These are phyloP conservation scores for Xerocomus spinulosus DNA, from an alignment of 768 basidiomycete species.

Conservation along the genomic window DNA sequence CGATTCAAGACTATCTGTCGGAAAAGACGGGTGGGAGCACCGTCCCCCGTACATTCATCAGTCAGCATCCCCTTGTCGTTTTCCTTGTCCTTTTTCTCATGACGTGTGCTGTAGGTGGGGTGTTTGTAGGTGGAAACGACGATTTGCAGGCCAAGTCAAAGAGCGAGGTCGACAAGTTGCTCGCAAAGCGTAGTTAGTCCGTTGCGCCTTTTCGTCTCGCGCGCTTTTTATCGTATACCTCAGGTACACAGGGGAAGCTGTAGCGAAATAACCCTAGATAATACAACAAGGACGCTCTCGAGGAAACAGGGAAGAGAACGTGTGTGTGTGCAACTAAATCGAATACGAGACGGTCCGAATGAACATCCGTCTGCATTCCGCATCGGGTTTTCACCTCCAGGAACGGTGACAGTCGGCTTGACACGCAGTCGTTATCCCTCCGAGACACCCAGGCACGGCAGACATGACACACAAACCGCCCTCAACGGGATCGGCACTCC, in stretches of 20 bases:
- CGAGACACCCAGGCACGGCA: not conserved
- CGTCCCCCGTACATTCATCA: constrained; percentile 76
- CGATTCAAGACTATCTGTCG: constrained; percentile 61
- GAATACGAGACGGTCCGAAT: not conserved
- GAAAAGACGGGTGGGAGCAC: constrained; percentile 64
- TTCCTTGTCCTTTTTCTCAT: not conserved
- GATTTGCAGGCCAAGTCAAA: constrained; percentile 9
- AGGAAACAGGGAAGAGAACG: not conserved
- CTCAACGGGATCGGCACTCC: not conserved
- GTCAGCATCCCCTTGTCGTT: constrained; percentile 33
- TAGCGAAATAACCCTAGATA: not conserved
- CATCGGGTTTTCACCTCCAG: too few relatives aligned
- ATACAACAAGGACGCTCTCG: not conserved
- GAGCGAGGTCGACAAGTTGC: constrained; percentile 4
- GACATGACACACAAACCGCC: not conserved
- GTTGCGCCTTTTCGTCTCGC: too few relatives aligned
- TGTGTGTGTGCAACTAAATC: too few relatives aligned
- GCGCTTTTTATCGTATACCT: not conserved
- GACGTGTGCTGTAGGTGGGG: constrained; percentile 12
- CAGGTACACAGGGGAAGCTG: not conserved
- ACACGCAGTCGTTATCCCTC: not conserved
- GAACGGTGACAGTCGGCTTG: not conserved
- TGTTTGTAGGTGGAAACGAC: constrained; percentile 18
- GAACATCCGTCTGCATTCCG: too few relatives aligned
- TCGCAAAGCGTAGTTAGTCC: constrained; percentile 6